These are phyloP conservation scores for Oryza longistaminata DNA, from an alignment of 176 grass and related monocot genomes.

Conservation along the genomic window DNA sequence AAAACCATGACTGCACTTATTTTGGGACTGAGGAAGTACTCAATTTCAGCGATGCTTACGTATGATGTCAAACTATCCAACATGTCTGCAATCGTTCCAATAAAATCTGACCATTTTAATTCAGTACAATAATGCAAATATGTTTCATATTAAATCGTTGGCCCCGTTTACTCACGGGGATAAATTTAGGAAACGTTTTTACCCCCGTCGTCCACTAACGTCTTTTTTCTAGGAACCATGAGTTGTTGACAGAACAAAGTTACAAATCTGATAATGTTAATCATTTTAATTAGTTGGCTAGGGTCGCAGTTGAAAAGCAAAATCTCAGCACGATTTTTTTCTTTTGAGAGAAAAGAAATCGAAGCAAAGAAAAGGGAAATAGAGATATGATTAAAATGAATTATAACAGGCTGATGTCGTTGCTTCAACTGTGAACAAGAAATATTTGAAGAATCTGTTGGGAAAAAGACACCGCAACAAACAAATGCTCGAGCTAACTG, in stretches of 20 bases:
- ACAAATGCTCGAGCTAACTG: background rate
- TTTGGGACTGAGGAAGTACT: too few relatives aligned
- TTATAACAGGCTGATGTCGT: background rate
- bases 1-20: too few relatives aligned
- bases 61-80: background rate
- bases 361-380: background rate
- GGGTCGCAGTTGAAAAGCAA: too few relatives aligned
- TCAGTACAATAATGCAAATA: background rate
- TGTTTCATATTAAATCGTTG: too few relatives aligned
- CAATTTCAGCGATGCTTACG: background rate
- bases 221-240: too few relatives aligned
- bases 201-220: too few relatives aligned
- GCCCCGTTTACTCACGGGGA: too few relatives aligned
- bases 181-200: too few relatives aligned
- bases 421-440: background rate
- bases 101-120: too few relatives aligned
- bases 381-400: background rate
- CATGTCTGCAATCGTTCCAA: background rate
- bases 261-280: background rate
- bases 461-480: constrained; percentile 19
- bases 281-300: too few relatives aligned
- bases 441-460: background rate
- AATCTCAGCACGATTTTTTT: background rate
- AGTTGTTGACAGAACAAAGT: background rate
- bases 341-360: background rate